Evolutionary conservation across 1,139 yeast genomes (phyloP), one percentile per base, ranked within the genome.

Genomic region (Zygoascus hellenicus): DNA sequence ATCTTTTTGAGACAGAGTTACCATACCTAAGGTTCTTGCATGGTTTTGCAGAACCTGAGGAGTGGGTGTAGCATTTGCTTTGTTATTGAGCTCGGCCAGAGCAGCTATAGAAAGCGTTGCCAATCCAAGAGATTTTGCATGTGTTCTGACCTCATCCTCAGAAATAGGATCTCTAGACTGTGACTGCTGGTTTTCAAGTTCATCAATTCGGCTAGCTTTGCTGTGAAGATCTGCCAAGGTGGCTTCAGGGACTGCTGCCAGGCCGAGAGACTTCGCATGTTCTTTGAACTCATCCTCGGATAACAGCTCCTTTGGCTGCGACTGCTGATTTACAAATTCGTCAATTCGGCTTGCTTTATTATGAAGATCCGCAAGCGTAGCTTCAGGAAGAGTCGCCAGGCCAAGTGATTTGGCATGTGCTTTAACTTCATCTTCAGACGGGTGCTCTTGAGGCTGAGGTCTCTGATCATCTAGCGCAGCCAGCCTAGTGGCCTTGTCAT

Each of bases 141-240:
- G 16, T 5, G 42, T 3, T 13, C 30, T 17, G 26, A 49, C 15
- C 9, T 35, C 47, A 4, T 53, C 54, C 10, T 49, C 46, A 30
- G 46, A 43, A 9, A 40, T 37, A 40, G 68, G 48, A 2, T 49
- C 51, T 6, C 59, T 55, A 30, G 54, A 56, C 30, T 64, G 66
- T 1, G 53, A 57, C 42, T 61, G 57, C 2, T 82, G 70, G 10
- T 82, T 51, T 14, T 77, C 55, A 11, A 73, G 71, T 51, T 79
- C 58, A 17, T 17, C 9, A 16, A 19, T 15, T 28, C 16, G 10
- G 9, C 19, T 19, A 3, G 38, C 38, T 26, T 17, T 19, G 13
- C 26, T 14, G 5, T 26, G 5, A 36, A 55, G 56, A 22, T 61
- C 64, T 5, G 35, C 30, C 40, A 60, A 56, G 6, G 71, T 70